Evolutionary conservation across 2,329 filamentous ascomycete species (phyloP).

Genomic region (Laburnicola sp.): DNA sequence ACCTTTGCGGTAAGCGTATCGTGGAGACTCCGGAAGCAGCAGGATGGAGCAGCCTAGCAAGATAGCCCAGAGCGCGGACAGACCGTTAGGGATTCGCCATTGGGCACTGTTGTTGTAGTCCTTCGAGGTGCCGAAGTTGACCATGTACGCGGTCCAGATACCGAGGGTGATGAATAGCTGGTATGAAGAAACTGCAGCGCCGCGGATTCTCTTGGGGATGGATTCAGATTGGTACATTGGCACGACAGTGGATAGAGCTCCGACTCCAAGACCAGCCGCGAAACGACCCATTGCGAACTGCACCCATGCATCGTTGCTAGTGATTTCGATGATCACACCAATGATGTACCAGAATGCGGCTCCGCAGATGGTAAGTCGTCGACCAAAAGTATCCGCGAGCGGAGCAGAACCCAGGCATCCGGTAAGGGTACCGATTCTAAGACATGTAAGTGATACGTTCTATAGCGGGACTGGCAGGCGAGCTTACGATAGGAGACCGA

Average conservation of each 20-base stretch:
- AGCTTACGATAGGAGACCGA: constrained; percentile 41
- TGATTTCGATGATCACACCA: constrained; percentile 68
- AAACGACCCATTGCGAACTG: constrained; percentile 67
- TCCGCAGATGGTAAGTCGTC: constrained; percentile 63
- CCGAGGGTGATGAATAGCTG: constrained; percentile 71
- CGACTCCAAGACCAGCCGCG: constrained; percentile 67
- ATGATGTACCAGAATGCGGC: constrained; percentile 66
- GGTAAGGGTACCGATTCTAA: constrained; percentile 69
- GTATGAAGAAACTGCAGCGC: constrained; percentile 64
- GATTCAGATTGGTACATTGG: constrained; percentile 69
- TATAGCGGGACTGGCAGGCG: background rate
- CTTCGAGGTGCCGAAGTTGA: constrained; percentile 64
- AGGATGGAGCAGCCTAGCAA: constrained; percentile 58
- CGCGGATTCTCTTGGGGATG: constrained; percentile 66
- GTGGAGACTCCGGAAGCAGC: constrained; percentile 60
- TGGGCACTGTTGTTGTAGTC: constrained; percentile 53
- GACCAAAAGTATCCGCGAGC: constrained; percentile 64
- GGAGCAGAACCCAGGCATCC: constrained; percentile 64
- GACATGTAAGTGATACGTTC: constrained; percentile 10
- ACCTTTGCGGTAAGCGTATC: constrained; percentile 60
- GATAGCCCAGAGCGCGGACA: constrained; percentile 60
- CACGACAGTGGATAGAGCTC: constrained; percentile 62
- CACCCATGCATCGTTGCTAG: constrained; percentile 60
- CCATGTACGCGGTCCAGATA: constrained; percentile 58
- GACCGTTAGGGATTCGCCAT: constrained; percentile 67